Evolutionary conservation across 2,329 filamentous ascomycete species (phyloP), one percentile per base, ranked within the genome.

Genomic region (Fusarium hainanense): DNA sequence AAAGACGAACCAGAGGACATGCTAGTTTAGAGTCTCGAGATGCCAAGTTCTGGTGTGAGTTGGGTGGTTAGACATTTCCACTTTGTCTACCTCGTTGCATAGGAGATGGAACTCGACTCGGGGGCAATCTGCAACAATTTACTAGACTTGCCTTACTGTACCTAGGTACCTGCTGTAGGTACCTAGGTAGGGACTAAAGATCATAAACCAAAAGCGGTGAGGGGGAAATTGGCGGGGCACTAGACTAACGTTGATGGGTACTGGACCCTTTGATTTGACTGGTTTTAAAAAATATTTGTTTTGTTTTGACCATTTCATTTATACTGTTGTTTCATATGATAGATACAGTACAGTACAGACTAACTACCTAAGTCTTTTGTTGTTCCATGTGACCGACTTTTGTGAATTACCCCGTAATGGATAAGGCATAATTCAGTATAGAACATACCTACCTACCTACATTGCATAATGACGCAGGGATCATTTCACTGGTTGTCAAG

Each of bases 201-300:
- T 52, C 42, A 34, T 52, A 65, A 70, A 55, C 68, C 68, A 65
- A 70, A 70, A 63, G 68, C 68, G 68, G 68, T 70, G 68, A 70
- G 63, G 16, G 44, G 44, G n/a, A 30, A 54, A 48, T 61, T 64
- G 58, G 68, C 44, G 59, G 68, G 68, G 63, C 46, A 51, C 54
- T 30, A 30, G 28, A 30, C 28, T 47, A 58, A 49, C 37, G 41
- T 28, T 60, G 54, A 46, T 71, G 63, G 58, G 58, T 61, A 59
- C 44, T 70, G 62, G 71, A 74, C 71, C 71, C 71, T 73, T 69
- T 66, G 55, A 71, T 73, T 37, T 72, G 44, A 68, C 70, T 73
- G 62, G 70, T 28, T 56, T 60, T 64, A 28, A 13, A 28, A 13
- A 28, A 28, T 12, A 28, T 21, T 20, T 42, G 12, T 66, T 49